Conservation (phyloP, 73 alveolate species). For the Tetrahymena malaccensis region DNA sequence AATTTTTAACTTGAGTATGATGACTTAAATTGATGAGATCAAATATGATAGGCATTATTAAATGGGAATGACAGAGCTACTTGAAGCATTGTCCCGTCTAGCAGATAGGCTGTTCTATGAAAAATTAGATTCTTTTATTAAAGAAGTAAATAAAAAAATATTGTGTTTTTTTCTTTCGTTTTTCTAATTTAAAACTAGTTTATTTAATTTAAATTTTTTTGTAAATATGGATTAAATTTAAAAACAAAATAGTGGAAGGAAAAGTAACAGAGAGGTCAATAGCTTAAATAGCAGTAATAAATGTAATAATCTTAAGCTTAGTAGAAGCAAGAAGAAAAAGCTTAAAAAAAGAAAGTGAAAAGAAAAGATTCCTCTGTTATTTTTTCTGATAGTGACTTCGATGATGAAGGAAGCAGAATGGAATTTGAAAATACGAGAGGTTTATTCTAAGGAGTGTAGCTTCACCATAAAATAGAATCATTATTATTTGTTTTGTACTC, state of each 20-base stretch:
- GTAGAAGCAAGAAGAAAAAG: not conserved
- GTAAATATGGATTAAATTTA: too few species aligned
- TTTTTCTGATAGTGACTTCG: not conserved
- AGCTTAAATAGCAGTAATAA: not conserved
- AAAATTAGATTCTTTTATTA: not conserved
- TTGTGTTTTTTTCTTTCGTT: too few species aligned
- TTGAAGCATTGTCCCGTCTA: constrained; percentile 53
- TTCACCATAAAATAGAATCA: not conserved
- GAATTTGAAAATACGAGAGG: not conserved
- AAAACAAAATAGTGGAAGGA: not conserved
- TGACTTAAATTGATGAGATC: constrained; percentile 49
- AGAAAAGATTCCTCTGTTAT: not conserved
- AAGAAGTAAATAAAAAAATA: not conserved
- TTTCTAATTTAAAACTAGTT: too few species aligned
- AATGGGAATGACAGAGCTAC: constrained; percentile 42
- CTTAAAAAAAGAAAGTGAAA: not conserved
- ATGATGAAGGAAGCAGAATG: not conserved
- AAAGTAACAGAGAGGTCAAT: not conserved
- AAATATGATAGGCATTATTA: constrained; percentile 39
- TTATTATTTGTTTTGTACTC: not conserved
- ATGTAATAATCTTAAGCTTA: not conserved
- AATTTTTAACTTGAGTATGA: constrained; percentile 39
- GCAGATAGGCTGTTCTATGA: constrained; percentile 38
- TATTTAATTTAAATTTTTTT: too few species aligned
- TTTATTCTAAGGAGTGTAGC: not conserved